Conservation (phyloP, 2,329 filamentous ascomycete genomes). For the Septoria linicola region DNA sequence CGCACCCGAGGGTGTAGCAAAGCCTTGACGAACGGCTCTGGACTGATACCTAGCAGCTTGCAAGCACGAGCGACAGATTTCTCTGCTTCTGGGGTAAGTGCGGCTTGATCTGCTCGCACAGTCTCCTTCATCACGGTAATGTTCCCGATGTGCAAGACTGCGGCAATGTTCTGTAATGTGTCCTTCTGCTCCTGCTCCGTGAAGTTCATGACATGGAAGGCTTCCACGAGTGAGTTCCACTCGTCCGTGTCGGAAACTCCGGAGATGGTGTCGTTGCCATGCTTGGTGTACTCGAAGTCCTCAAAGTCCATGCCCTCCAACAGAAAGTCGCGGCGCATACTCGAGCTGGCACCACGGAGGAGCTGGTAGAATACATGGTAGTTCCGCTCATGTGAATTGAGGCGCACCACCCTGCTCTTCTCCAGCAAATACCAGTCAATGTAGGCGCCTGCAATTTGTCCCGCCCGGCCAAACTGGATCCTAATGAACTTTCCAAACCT, state of each 20-base stretch:
- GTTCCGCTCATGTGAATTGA: conserved; percentile 85
- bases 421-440: conserved; percentile 99
- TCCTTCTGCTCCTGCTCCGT: conserved; percentile 76
- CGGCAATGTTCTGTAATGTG: conserved; percentile 84
- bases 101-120: conserved; percentile 83
- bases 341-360: conserved; percentile 73
- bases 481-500: conserved; percentile 98
- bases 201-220: conserved; percentile 93
- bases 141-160: conserved; percentile 90
- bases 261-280: conserved; percentile 86
- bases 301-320: conserved; percentile 73
- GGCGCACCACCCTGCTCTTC: conserved; percentile 92
- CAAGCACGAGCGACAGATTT: conserved; percentile 77
- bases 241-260: conserved; percentile 89
- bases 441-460: conserved; percentile 90
- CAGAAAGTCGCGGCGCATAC: conserved; percentile 73
- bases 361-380: conserved; percentile 98
- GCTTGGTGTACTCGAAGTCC: conserved; percentile 87
- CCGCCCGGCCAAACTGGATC: conserved; percentile 85
- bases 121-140: conserved; percentile 88
- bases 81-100: conserved; percentile 72
- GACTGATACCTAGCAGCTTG: conserved; percentile 75
- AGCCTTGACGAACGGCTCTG: conserved; percentile 83
- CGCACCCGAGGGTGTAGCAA: conserved; percentile 91
- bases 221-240: conserved; percentile 86